Base-by-base conservation (phyloP, 2,329 filamentous ascomycete genomes). In the Ceratocystis variospora region DNA sequence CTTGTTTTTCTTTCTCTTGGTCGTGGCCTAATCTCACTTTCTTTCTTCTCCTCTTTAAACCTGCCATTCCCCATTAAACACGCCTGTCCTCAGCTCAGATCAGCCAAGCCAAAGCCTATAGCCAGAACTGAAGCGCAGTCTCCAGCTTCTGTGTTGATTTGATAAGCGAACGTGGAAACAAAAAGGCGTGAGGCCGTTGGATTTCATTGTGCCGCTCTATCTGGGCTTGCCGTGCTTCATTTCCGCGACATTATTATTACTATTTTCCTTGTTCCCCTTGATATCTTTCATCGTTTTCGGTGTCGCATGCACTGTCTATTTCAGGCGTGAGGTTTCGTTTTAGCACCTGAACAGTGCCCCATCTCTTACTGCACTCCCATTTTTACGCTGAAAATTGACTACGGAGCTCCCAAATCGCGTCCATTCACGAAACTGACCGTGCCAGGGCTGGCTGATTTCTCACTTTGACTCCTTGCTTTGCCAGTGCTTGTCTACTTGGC, bases 301-400 rank as follows among this genome's bases (percentile, higher is more conserved):
- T 67, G 62, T 70, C 69, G 65, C 65, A 68, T 64, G 67, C 64
- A 64, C 68, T 68, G 65, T 63, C 68, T 63, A 63, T 61, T 68
- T 62, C 64, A 62, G 67, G 66, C 71, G 7, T 59, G 17, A 28
- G 25, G 19, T 59, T 59, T 37, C n/a, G 55, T 31, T 19, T 37
- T 59, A 37, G 28, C 25, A 59, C 15, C 55, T 59, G 55, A 59
- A 59, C 33, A 59, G 4, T 22, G 8, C n/a, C 46, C 46, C 46
- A 5, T 22, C 48, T 10, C n/a, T 33, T 33, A 12, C 55, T 31
- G 3, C 7, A 31, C 22, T 17, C 28, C 31, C 31, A 8, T n/a
- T 25, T 45, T 19, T 41, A 17, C 22, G n/a, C 28, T 41, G n/a
- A 22, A 45, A 6, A 48, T 19, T 63, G 19, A 22, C 46, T 31